phyloP scores from a whole-genome alignment of 805 yeast genomes.

The Yarrowia keelungensis region DNA sequence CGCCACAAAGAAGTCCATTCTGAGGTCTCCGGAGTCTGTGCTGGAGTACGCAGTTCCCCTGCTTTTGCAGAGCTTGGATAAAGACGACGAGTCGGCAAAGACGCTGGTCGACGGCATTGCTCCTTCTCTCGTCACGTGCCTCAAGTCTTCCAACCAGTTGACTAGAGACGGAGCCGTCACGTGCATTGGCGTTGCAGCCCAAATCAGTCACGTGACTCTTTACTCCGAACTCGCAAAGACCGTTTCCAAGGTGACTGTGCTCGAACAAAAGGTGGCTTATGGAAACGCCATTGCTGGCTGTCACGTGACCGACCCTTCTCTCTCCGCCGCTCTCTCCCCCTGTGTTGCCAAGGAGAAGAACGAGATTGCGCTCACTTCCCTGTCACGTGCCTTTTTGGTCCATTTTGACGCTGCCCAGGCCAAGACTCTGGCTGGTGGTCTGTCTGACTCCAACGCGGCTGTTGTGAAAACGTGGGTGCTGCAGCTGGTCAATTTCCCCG shows the following conservation, averaged over 20 bases:
- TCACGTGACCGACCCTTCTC: background rate
- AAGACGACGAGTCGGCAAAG: background rate
- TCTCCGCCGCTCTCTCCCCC: background rate
- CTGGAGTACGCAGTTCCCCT: conserved; percentile 8
- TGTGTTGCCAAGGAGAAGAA: conserved; percentile 29
- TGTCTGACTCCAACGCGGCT: background rate
- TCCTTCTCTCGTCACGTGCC: conserved; percentile 1
- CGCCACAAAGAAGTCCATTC: conserved; percentile 23
- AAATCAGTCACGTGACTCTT: background rate
- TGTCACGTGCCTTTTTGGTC: conserved; percentile 3
- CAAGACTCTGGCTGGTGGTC: conserved; percentile 21
- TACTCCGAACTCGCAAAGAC: conserved; percentile 16
- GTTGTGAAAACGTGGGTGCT: conserved; percentile 25
- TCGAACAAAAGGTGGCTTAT: conserved; percentile 27
- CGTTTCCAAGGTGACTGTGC: conserved; percentile 6
- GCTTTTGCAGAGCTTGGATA: background rate
- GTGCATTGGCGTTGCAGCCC: background rate
- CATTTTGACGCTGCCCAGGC: conserved; percentile 6
- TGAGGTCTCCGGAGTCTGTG: conserved; percentile 23
- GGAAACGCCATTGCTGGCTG: conserved; percentile 14
- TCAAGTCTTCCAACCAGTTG: conserved; percentile 25
- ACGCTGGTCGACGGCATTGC: conserved; percentile 4
- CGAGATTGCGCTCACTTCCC: conserved; percentile 16
- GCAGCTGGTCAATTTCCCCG: conserved; percentile 4
- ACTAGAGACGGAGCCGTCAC: conserved; percentile 17